Conservation (phyloP, 1,139 yeast genomes). For the Saccharomyces hybrid region DNA sequence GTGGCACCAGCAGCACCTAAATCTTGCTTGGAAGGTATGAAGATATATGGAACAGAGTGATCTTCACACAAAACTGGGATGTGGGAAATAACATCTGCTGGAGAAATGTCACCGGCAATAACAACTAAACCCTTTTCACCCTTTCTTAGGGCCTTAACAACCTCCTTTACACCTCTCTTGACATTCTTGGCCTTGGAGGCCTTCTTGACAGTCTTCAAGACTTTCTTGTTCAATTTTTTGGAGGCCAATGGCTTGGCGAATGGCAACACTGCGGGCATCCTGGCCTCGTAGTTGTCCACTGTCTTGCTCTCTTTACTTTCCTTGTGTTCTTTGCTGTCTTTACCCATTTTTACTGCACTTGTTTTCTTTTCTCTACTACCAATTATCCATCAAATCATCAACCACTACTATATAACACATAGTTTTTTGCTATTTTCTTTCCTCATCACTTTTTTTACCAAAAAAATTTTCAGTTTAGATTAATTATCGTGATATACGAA, state of each 20-base stretch:
- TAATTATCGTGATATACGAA: too few relatives aligned
- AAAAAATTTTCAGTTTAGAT: too few relatives aligned
- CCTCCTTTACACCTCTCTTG: slow-evolving; percentile 98
- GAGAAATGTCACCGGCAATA: slow-evolving; percentile 97
- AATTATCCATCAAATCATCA: too few relatives aligned
- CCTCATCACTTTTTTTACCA: too few relatives aligned
- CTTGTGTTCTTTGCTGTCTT: slow-evolving; percentile 35
- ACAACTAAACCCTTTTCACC: slow-evolving; percentile 96
- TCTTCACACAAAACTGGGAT: slow-evolving; percentile 97
- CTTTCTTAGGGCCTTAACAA: slow-evolving; percentile 93
- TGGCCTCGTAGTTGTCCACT: slow-evolving; percentile 83
- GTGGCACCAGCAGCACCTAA: slow-evolving; percentile 98
- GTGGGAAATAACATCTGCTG: slow-evolving; percentile 94
- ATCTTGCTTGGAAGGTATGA: slow-evolving; percentile 95
- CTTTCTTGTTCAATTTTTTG: slow-evolving; percentile 91
- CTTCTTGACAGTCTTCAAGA: slow-evolving; percentile 90
- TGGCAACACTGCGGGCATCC: slow-evolving; percentile 84
- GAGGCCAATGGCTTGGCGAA: slow-evolving; percentile 95
- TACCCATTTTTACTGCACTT: slow-evolving; percentile 16
- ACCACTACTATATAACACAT: too few relatives aligned
- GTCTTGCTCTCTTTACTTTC: slow-evolving; percentile 35
- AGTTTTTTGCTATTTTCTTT: too few relatives aligned
- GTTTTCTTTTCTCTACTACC: too few relatives aligned
- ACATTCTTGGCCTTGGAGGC: slow-evolving; percentile 98
- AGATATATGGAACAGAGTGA: slow-evolving; percentile 77